A percentile compares a stretch with the other conserved stretches of the same genome.
phyloP scores from a whole-genome alignment of 1,284 basidiomycete species.

The Irpex sp. region DNA sequence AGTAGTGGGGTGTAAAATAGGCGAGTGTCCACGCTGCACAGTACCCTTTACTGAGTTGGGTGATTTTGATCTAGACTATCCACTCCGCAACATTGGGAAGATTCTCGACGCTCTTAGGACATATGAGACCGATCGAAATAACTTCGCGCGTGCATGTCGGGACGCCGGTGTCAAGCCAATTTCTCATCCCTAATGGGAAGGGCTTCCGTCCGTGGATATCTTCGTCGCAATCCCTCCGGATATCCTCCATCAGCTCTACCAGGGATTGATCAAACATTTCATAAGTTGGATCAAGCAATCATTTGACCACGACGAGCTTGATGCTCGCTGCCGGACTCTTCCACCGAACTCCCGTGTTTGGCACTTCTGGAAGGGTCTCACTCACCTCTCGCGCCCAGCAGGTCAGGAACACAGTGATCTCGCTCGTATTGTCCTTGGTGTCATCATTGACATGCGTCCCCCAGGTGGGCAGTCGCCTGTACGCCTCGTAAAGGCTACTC shows the following conservation, averaged over 20 bases:
- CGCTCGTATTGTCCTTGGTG: conserved; percentile 15
- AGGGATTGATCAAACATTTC: conserved; percentile 33
- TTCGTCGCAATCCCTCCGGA: conserved; percentile 31
- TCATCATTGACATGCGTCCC: conserved; percentile 15
- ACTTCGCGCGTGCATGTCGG: neutral
- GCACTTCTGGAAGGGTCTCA: conserved; percentile 37
- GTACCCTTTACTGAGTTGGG: neutral
- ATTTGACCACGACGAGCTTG: conserved; percentile 28
- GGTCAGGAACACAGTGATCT: conserved; percentile 22
- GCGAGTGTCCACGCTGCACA: neutral
- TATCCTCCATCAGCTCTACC: conserved; percentile 20
- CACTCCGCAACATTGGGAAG: neutral
- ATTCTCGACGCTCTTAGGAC: neutral
- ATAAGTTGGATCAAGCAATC: conserved; percentile 23
- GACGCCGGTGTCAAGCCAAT: conserved; percentile 11
- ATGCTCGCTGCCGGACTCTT: conserved; percentile 28
- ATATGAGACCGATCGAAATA: conserved; percentile 6
- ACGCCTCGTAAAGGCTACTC: conserved; percentile 16
- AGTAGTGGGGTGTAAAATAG: neutral
- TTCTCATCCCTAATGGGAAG: conserved; percentile 33
- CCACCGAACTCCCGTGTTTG: conserved; percentile 34
- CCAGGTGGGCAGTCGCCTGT: conserved; percentile 6
- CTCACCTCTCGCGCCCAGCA: conserved; percentile 13
- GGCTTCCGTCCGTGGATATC: conserved; percentile 32
- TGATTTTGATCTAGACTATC: neutral